Evolutionary conservation across 2,329 filamentous ascomycete species (phyloP), one percentile per base, ranked within the genome.

Genomic region (Pyrenophora seminiperda): DNA sequence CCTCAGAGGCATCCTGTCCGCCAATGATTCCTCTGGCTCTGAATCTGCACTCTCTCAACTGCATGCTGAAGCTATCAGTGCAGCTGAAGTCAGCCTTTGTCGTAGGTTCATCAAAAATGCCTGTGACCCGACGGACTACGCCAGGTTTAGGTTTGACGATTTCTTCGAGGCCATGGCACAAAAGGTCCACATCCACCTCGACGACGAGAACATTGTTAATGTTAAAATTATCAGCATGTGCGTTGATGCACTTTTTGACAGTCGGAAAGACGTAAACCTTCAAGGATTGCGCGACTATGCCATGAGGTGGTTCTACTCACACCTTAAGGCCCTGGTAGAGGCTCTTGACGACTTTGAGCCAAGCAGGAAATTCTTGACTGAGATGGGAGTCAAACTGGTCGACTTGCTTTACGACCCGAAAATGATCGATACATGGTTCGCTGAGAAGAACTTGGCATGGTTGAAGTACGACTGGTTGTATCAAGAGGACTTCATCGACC

Each of bases 121-220:
- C 0, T 44, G 41, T n/a, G 32, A 13, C 1, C 5, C 41, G 13
- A 20, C 2, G 0, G 50, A 57, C 33, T 59, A 52, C 32, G 31
- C 14, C 15, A 54, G 50, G 5, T 57, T 57, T 13, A 38, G 40
- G 7, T 57, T 59, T 4, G 54, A 57, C 6, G 22, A 47, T 4
- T 57, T 53, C 30, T 59, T 59, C 24, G 10, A 53, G 4, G 31
- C 42, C 11, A 38, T 59, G 44, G 44, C n/a, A 27, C 47, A 52
- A 15, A 54, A 53, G 37, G 15, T 39, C 4, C 47, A 50, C 0
- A 14, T 58, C 11, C 47, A 46, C 10, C 36, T 60, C 27, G 41
- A 37, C 2, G 14, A 20, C 22, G 31, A 19, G 0, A 20, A 44
- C 5, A 4, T 11, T 7, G 17, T 44, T 11, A 29, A 19, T n/a